phyloP scores from a whole-genome alignment of 2,329 filamentous ascomycete species.

The Myriosclerotinia duriaeana region DNA sequence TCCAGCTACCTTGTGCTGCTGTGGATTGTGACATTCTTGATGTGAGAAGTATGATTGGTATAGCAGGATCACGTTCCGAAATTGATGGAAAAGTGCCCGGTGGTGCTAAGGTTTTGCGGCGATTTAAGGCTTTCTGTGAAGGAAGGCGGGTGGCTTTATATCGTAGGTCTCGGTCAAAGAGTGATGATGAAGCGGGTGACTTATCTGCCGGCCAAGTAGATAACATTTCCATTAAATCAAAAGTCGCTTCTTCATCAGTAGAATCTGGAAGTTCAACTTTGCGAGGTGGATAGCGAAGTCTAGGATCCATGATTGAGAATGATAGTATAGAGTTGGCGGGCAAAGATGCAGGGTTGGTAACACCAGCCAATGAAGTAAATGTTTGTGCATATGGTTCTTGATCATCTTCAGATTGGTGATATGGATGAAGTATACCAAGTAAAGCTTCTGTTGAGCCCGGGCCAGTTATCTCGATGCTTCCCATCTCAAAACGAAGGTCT shows the following conservation, averaged over 20 bases:
- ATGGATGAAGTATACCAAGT: conserved; percentile 63
- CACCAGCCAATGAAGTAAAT: conserved; percentile 54
- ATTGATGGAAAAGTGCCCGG: conserved; percentile 63
- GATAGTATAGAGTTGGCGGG: conserved; percentile 68
- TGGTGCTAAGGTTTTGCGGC: conserved; percentile 62
- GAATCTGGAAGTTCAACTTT: conserved; percentile 47
- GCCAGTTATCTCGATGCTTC: conserved; percentile 67
- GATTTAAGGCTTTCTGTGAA: conserved; percentile 78
- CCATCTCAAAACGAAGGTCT: conserved; percentile 69
- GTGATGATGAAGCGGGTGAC: conserved; percentile 46
- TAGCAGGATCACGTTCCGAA: conserved; percentile 64
- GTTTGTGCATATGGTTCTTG: conserved; percentile 48
- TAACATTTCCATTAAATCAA: conserved; percentile 57
- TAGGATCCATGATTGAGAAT: conserved; percentile 76
- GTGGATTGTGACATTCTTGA: conserved; percentile 51
- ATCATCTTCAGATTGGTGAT: conserved; percentile 40
- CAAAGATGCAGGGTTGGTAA: conserved; percentile 68
- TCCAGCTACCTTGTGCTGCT: conserved; percentile 71
- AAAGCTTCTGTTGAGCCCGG: conserved; percentile 80
- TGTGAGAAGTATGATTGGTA: conserved; percentile 72
- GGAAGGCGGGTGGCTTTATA: conserved; percentile 64
- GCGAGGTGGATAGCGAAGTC: conserved; percentile 72
- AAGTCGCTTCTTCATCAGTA: conserved; percentile 42
- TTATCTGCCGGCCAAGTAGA: conserved; percentile 67
- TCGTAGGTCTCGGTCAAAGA: conserved; percentile 70